Conservation (phyloP, 257 asterid genomes). For the Solanum habrochaites region DNA sequence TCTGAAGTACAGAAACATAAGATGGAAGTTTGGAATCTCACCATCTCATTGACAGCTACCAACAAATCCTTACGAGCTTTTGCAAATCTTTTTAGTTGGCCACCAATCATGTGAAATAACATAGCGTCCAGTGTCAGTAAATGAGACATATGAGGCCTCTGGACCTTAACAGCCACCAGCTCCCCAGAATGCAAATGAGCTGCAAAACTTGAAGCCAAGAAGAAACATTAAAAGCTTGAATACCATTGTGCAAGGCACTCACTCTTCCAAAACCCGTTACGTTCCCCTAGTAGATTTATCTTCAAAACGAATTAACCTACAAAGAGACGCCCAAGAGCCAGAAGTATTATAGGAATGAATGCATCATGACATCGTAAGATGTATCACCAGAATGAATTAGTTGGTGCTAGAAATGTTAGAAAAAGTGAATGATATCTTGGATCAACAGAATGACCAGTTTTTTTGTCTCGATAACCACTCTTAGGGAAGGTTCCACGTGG, state of each 20-base stretch:
- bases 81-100: conserved; percentile 92
- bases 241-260: not conserved
- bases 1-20: not conserved
- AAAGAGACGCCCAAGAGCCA: not conserved
- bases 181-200: conserved; percentile 99
- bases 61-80: conserved; percentile 96
- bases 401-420: not conserved
- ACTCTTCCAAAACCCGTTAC: not conserved
- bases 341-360: not conserved
- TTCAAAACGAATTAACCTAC: not conserved
- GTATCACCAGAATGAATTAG: not conserved
- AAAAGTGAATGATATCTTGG: not conserved
- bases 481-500: not conserved
- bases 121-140: conserved; percentile 78
- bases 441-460: not conserved
- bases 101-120: conserved; percentile 93
- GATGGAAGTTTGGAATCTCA: conserved; percentile 28
- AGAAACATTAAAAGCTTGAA: conserved; percentile 4
- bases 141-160: conserved; percentile 97
- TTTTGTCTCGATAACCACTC: not conserved
- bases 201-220: conserved; percentile 71
- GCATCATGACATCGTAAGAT: not conserved
- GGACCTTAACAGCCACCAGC: conserved; percentile 98
- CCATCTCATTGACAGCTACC: conserved; percentile 96
- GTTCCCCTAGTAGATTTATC: not conserved